Base-by-base conservation (phyloP, 345 rosid species). In the Psidium guajava region DNA sequence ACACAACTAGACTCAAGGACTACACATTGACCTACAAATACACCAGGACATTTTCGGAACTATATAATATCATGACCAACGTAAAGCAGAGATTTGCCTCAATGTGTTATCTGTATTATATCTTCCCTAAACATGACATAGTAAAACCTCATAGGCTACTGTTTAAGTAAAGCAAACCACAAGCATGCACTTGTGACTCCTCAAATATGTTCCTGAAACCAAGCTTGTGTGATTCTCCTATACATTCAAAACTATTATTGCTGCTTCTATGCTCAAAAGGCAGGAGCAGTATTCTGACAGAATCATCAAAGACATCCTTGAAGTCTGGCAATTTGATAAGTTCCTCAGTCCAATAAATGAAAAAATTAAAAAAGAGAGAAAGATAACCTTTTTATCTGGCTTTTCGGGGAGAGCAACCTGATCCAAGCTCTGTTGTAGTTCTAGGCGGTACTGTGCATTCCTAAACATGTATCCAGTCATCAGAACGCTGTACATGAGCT, bases 381-480 rank as follows among this genome's bases (percentile, higher is more conserved):
- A 36, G 25, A 25, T 61, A 81, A 95, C 99, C 95, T 91, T 91
- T 85, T 87, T 84, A 77, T 97, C 92, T 81, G 92, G 93, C 49
- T 85, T 92, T n/a, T 95, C 97, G 64, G 97, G 98, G 82, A 96
- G 95, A 86, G 98, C 96, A 88, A 90, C 98, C 87, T 92, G 98
- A 89, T 96, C 97, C 91, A 97, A 90, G 88, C 99, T 93, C 84
- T 95, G 96, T 82, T 97, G 99, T 93, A 97, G 90, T 64, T 97
- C 99, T 88, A 97, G 61, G 83, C 98, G 95, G 86, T 92, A 94
- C 54, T 97, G 98, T 56, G 95, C 99, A 85, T 95, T 97, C 92
- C 92, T 92, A 85, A 97, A 96, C 99, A 97, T 96, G 88, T 97
- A 97, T 57, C 99, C 99, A 84, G 99, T 97, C 98, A 96, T 95